Conservation (phyloP, 2,329 filamentous ascomycete genomes). For the Botryotinia calthae region DNA sequence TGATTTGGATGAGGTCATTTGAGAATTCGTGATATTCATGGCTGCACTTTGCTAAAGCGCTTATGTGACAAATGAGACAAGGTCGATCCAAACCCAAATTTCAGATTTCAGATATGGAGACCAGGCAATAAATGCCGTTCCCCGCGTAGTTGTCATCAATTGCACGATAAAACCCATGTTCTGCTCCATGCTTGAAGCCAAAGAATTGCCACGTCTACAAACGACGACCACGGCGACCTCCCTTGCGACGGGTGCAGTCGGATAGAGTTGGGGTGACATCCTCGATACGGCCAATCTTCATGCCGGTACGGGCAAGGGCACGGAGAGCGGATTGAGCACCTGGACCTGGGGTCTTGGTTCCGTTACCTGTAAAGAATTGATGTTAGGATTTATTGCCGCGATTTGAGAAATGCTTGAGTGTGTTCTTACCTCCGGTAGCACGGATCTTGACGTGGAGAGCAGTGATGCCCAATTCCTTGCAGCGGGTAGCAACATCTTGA, state of each 20-base stretch:
- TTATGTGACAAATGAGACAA: conserved; percentile 49
- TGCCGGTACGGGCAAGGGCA: conserved; percentile 96
- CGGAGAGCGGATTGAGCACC: conserved; percentile 99
- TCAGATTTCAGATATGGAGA: conserved; percentile 51
- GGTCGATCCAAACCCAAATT: conserved; percentile 22
- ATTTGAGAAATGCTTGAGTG: neutral
- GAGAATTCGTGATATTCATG: conserved; percentile 34
- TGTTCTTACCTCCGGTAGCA: conserved; percentile 80
- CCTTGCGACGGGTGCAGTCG: conserved; percentile 99
- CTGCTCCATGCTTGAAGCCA: conserved; percentile 27
- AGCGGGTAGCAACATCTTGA: conserved; percentile 92
- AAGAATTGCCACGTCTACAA: conserved; percentile 58
- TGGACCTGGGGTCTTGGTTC: conserved; percentile 99
- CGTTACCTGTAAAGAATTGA: conserved; percentile 65
- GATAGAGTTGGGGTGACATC: conserved; percentile 99
- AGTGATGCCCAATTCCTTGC: conserved; percentile 83
- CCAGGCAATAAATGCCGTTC: conserved; percentile 66
- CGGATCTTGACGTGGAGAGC: conserved; percentile 99
- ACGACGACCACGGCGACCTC: conserved; percentile 99
- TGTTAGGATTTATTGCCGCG: conserved; percentile 5
- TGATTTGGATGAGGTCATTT: conserved; percentile 10
- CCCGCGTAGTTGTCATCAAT: conserved; percentile 65
- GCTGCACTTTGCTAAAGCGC: conserved; percentile 35
- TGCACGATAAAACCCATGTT: conserved; percentile 52
- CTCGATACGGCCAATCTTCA: conserved; percentile 99